Percentiles rank a stretch among this genome's conserved stretches.
These are phyloP conservation scores for Carallia brachiata DNA, from an alignment of 345 rosid genomes.

Conservation along the genomic window DNA sequence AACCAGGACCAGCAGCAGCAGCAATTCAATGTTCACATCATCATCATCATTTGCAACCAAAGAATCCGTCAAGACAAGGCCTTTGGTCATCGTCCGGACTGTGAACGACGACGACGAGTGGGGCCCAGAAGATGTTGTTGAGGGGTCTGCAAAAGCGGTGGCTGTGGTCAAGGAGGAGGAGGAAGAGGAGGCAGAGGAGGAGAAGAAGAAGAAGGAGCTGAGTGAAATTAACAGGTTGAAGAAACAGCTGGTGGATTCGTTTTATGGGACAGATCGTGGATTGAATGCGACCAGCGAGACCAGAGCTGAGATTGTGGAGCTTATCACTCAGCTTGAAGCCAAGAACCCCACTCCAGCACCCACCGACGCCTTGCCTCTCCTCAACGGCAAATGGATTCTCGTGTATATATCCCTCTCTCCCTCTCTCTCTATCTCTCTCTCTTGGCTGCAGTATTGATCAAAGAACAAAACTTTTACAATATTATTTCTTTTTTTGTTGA, in stretches of 20 bases:
- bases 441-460: no score
- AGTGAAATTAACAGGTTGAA: constrained; percentile 58
- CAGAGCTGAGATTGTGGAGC: constrained; percentile 84
- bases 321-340: constrained; percentile 79
- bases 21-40: neutral
- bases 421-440: neutral
- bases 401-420: constrained; percentile 45
- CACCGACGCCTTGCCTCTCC: constrained; percentile 69
- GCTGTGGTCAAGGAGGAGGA: constrained; percentile 44
- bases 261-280: constrained; percentile 81
- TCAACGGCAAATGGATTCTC: constrained; percentile 93
- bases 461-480: no score
- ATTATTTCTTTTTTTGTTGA: no score
- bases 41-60: constrained; percentile 3
- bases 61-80: constrained; percentile 23
- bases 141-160: constrained; percentile 6
- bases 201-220: constrained; percentile 24
- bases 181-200: neutral
- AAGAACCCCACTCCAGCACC: constrained; percentile 87
- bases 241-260: constrained; percentile 59
- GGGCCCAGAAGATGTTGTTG: constrained; percentile 29
- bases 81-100: constrained; percentile 30
- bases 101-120: constrained; percentile 32
- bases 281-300: constrained; percentile 72
- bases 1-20: neutral